Conservation (phyloP, 2,329 filamentous ascomycete species). For the Biscogniauxia sp. region DNA sequence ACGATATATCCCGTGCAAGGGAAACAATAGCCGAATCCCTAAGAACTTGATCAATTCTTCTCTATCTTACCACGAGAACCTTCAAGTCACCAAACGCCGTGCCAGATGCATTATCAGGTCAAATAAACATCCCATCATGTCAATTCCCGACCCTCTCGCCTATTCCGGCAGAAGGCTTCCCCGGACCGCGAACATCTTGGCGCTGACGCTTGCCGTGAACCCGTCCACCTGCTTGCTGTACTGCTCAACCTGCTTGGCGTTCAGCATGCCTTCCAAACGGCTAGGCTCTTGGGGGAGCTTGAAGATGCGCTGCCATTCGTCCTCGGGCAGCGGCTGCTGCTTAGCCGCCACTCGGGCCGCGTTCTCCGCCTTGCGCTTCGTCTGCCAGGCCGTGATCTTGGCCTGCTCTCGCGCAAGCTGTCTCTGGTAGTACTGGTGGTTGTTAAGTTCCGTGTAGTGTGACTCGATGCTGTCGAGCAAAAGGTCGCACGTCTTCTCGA, state of each 20-base stretch:
- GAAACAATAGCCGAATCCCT: neutral
- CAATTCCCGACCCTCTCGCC: constrained; percentile 12
- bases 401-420: constrained; percentile 90
- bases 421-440: constrained; percentile 95
- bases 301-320: constrained; percentile 97
- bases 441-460: constrained; percentile 98
- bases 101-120: constrained; percentile 30
- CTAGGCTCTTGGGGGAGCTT: constrained; percentile 96
- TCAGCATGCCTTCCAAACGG: constrained; percentile 88
- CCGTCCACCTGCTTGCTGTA: constrained; percentile 97
- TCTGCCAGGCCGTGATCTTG: constrained; percentile 95
- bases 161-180: constrained; percentile 62
- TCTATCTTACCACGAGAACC: constrained; percentile 25
- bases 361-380: constrained; percentile 96
- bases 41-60: constrained; percentile 14
- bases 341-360: constrained; percentile 79
- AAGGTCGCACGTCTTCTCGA: constrained; percentile 97
- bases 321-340: constrained; percentile 85
- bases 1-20: neutral
- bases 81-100: constrained; percentile 33
- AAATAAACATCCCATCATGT: constrained; percentile 17
- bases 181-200: constrained; percentile 98
- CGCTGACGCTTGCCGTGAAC: constrained; percentile 85
- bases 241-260: constrained; percentile 94
- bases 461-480: constrained; percentile 95